Conservation (phyloP, 257 asterid species). For the Capsicum chinense region DNA sequence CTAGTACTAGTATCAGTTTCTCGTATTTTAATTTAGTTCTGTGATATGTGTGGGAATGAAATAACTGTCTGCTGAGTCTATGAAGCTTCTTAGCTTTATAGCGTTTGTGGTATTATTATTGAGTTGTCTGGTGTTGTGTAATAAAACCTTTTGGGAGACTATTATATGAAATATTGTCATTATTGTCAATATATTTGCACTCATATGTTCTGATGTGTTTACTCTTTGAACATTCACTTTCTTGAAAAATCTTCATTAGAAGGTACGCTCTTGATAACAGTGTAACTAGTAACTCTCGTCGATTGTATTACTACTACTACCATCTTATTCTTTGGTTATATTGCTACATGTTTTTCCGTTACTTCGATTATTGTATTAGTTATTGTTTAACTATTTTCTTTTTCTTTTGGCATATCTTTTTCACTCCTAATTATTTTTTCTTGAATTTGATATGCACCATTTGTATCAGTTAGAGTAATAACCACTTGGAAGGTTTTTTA, state of each 20-base stretch:
- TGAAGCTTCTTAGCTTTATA: background rate
- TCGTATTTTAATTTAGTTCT: background rate
- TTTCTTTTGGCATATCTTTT: background rate
- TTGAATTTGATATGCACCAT: background rate
- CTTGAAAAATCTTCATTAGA: background rate
- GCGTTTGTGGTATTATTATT: background rate
- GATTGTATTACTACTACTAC: background rate
- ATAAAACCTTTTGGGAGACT: background rate
- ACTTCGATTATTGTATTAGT: no score
- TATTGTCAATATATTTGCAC: no score
- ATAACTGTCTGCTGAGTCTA: background rate
- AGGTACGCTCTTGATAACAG: background rate
- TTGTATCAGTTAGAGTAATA: no score
- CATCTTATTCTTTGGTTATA: background rate
- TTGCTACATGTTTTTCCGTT: background rate
- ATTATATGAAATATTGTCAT: background rate
- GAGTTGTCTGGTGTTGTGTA: slow-evolving; percentile 8
- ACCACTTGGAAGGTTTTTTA: no score
- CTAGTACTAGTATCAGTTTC: background rate
- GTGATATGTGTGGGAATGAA: background rate
- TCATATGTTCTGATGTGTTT: background rate
- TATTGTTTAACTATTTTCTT: no score
- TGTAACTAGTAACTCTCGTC: background rate
- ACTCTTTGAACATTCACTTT: background rate
- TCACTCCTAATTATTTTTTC: background rate